Conservation (phyloP, 495 filamentous ascomycete genomes). For the Aspergillus incahuasiensis region DNA sequence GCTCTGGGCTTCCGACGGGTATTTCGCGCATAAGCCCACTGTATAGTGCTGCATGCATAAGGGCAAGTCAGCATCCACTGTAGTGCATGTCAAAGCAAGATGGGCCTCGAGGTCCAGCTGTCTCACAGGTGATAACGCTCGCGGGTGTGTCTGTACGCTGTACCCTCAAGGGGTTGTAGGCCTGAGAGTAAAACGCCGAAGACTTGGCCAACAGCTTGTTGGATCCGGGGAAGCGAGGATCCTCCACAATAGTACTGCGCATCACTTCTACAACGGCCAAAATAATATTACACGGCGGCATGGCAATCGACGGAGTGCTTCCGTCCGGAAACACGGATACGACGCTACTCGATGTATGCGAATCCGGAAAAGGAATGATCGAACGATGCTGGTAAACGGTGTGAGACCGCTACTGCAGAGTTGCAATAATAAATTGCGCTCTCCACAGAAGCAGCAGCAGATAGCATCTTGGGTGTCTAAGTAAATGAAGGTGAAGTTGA, state of each 20-base stretch:
- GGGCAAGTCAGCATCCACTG: not conserved
- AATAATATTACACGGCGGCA: not conserved
- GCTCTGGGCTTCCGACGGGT: not conserved
- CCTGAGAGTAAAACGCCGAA: too few relatives aligned
- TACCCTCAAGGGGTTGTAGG: too few relatives aligned
- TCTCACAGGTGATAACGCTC: too few relatives aligned
- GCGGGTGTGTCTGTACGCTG: too few relatives aligned
- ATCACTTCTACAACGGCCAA: not conserved
- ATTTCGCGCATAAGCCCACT: not conserved
- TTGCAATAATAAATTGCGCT: not conserved
- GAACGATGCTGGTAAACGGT: not conserved
- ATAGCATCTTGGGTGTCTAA: not conserved
- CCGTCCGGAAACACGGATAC: not conserved
- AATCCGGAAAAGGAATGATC: not conserved
- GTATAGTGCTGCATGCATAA: not conserved
- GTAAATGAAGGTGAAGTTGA: not conserved
- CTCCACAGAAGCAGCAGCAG: not conserved
- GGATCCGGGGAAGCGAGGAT: slow-evolving; percentile 1
- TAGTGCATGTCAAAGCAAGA: not conserved
- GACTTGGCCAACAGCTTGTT: not conserved
- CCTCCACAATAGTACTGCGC: not conserved
- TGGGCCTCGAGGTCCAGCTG: not conserved
- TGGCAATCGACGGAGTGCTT: not conserved
- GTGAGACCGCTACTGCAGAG: not conserved
- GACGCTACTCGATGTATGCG: not conserved